Evolutionary conservation across 371 early-diverging fungal genomes (phyloP).

Genomic region (Haplosporangium sp.): DNA sequence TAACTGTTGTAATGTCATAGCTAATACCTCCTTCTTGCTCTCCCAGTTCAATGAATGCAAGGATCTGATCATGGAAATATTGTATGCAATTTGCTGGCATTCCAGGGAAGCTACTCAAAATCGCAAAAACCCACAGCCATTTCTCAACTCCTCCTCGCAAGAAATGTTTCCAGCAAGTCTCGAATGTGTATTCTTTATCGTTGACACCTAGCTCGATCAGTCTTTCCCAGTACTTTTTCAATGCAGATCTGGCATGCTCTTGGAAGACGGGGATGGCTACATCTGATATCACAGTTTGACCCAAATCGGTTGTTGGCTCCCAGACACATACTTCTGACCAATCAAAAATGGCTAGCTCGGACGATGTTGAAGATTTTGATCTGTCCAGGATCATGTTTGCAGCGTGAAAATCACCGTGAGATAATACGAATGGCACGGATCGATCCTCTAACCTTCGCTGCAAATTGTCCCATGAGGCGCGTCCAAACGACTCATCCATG

Average conservation of each 20-base stretch:
- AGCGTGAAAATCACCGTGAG: slow-evolving; percentile 41
- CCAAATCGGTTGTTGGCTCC: slow-evolving; percentile 45
- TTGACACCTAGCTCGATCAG: slow-evolving; percentile 22
- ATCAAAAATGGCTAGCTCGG: slow-evolving; percentile 22
- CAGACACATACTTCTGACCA: slow-evolving; percentile 44
- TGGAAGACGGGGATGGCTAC: slow-evolving; percentile 23
- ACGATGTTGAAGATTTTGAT: slow-evolving; percentile 15
- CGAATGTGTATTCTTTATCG: slow-evolving; percentile 26
- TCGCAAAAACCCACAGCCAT: slow-evolving; percentile 33
- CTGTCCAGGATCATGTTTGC: slow-evolving; percentile 38
- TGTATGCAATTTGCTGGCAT: slow-evolving; percentile 26
- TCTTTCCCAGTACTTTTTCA: slow-evolving; percentile 35
- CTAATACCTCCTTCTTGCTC: slow-evolving; percentile 13
- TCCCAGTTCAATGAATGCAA: slow-evolving; percentile 38
- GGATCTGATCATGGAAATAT: slow-evolving; percentile 37
- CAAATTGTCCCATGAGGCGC: slow-evolving; percentile 36
- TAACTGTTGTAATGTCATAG: slow-evolving; percentile 30
- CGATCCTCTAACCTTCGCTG: slow-evolving; percentile 31
- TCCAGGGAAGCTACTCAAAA: slow-evolving; percentile 23
- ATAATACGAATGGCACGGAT: slow-evolving; percentile 23
- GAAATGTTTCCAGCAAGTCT: slow-evolving; percentile 35
- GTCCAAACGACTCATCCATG: slow-evolving; percentile 29
- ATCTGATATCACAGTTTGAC: slow-evolving; percentile 42
- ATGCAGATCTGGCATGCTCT: slow-evolving; percentile 22
- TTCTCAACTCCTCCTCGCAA: slow-evolving; percentile 35